These are phyloP conservation scores for Capronia americana DNA, from an alignment of 2,329 filamentous ascomycete genomes.

Conservation along the genomic window DNA sequence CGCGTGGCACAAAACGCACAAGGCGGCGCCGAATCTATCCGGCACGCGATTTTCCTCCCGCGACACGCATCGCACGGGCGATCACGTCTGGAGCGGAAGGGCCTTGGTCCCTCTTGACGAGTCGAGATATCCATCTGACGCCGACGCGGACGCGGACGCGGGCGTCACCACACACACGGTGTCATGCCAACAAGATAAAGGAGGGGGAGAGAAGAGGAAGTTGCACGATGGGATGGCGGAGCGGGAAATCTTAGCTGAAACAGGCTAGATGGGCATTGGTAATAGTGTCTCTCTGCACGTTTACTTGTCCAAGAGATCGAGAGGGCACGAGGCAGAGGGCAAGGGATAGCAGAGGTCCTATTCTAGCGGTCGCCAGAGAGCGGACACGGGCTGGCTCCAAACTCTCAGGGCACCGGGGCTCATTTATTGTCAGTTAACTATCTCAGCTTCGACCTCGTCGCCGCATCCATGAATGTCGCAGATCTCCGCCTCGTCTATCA, in stretches of 20 bases:
- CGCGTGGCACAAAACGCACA: slow-evolving; percentile 27
- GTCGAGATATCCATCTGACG: slow-evolving; percentile 13
- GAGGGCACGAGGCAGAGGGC: background rate
- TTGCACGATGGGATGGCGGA: background rate
- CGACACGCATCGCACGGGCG: slow-evolving; percentile 28
- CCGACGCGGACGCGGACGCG: background rate
- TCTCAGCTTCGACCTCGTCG: background rate
- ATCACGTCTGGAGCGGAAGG: slow-evolving; percentile 27
- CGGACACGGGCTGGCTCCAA: background rate
- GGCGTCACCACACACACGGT: background rate
- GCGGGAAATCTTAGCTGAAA: slow-evolving; percentile 23
- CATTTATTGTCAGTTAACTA: background rate
- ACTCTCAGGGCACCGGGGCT: background rate
- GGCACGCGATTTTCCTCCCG: slow-evolving; percentile 25
- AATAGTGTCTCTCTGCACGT: slow-evolving; percentile 3
- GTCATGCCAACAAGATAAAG: background rate
- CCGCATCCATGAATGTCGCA: background rate
- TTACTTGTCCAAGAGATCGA: background rate
- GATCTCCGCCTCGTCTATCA: slow-evolving; percentile 4
- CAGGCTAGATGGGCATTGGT: slow-evolving; percentile 14
- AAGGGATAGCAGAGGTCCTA: background rate
- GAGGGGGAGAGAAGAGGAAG: background rate
- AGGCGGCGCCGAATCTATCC: slow-evolving; percentile 25
- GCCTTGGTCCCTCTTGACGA: slow-evolving; percentile 31
- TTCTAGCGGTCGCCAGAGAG: background rate